phyloP scores from a whole-genome alignment of 1,139 yeast genomes.

The Kodamaea suecica region DNA sequence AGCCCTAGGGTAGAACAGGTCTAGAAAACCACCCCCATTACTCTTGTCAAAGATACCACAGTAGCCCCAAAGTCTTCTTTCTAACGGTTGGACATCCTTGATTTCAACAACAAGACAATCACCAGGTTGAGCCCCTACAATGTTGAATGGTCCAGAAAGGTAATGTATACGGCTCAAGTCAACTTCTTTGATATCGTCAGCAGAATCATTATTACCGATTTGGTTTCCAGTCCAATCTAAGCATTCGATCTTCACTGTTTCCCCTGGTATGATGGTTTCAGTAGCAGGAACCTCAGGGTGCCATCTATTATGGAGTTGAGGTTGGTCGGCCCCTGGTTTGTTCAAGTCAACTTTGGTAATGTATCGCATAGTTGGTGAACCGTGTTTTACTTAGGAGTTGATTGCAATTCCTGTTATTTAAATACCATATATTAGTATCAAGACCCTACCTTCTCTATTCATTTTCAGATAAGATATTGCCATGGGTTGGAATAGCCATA shows the following conservation, averaged over 20 bases:
- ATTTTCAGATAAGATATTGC: too few species aligned
- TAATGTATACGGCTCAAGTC: conserved; percentile 46
- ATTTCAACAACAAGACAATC: conserved; percentile 48
- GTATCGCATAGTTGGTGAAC: conserved; percentile 9
- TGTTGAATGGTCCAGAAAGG: conserved; percentile 46
- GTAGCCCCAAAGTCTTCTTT: conserved; percentile 53
- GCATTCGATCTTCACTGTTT: conserved; percentile 46
- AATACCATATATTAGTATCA: too few species aligned
- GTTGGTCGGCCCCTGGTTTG: conserved; percentile 44
- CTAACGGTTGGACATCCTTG: conserved; percentile 50
- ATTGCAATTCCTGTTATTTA: not conserved
- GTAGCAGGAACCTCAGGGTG: conserved; percentile 48
- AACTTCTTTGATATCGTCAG: conserved; percentile 44
- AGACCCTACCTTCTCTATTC: too few species aligned
- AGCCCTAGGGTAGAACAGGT: conserved; percentile 45
- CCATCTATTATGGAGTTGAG: conserved; percentile 50
- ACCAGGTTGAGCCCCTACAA: conserved; percentile 45
- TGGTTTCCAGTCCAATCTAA: conserved; percentile 55
- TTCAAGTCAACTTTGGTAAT: conserved; percentile 34
- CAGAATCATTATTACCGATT: conserved; percentile 42
- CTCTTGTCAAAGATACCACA: conserved; percentile 45
- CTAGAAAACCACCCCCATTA: conserved; percentile 52
- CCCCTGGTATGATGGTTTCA: conserved; percentile 37
- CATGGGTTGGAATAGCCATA: too few species aligned
- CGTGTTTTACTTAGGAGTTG: not conserved